These are phyloP conservation scores for Mucor mucedo DNA, from an alignment of 371 early-diverging fungal genomes.

Conservation along the genomic window DNA sequence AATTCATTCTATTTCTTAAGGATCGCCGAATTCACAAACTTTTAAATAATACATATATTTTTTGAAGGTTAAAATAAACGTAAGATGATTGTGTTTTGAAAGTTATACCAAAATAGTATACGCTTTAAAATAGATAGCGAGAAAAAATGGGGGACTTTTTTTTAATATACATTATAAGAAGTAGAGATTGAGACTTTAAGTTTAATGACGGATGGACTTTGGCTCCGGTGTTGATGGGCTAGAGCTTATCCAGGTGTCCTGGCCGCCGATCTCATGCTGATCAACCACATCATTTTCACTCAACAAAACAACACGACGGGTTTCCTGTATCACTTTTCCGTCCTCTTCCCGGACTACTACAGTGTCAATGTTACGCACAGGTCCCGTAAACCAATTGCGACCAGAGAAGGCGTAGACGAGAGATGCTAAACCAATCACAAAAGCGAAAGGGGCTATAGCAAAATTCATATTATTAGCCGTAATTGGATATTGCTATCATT, in stretches of 20 bases:
- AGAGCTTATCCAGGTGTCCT: not conserved
- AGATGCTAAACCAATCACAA: conserved; percentile 46
- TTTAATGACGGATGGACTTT: not conserved
- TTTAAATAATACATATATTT: too few relatives aligned
- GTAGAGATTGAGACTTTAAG: too few relatives aligned
- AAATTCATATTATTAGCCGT: conserved; percentile 64
- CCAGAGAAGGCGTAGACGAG: conserved; percentile 54
- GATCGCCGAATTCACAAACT: too few relatives aligned
- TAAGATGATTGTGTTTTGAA: too few relatives aligned
- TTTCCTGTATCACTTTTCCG: conserved; percentile 19
- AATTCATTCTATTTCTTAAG: too few relatives aligned
- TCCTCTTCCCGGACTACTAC: conserved; percentile 8
- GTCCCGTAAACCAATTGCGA: conserved; percentile 67
- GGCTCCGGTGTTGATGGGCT: not conserved
- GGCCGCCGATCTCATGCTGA: conserved; percentile 1
- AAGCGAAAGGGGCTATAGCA: conserved; percentile 46
- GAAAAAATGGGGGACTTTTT: too few relatives aligned
- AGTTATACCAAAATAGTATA: too few relatives aligned
- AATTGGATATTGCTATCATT: conserved; percentile 48
- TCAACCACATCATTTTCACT: conserved; percentile 9
- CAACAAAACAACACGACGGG: conserved; percentile 7
- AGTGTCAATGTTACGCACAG: conserved; percentile 34
- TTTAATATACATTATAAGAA: too few relatives aligned
- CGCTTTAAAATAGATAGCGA: too few relatives aligned
- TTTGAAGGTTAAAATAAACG: too few relatives aligned